These are phyloP conservation scores for Capillidium rhysosporum DNA, from an alignment of 371 early-diverging fungal genomes.

Conservation along the genomic window DNA sequence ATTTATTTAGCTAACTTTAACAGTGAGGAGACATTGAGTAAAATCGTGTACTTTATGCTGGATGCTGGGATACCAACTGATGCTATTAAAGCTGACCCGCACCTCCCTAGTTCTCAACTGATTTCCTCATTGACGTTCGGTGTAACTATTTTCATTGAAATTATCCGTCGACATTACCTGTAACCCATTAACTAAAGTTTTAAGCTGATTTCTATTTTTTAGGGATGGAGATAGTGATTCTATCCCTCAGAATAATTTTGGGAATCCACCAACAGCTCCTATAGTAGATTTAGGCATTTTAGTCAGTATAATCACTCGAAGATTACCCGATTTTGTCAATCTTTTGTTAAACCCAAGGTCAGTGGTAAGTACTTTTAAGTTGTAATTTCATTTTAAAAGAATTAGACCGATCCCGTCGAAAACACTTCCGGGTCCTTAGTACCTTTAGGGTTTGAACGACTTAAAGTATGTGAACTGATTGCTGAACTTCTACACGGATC, in stretches of 20 bases:
- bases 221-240: neutral
- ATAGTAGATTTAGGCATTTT: conserved; percentile 5
- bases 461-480: conserved; percentile 86
- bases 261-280: neutral
- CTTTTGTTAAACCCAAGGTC: conserved; percentile 25
- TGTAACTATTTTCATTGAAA: conserved; percentile 83
- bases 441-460: conserved; percentile 80
- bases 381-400: neutral
- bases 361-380: neutral
- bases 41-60: conserved; percentile 71
- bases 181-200: conserved; percentile 12
- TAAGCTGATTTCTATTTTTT: neutral
- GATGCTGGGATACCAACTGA: conserved; percentile 51
- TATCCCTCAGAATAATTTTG: neutral
- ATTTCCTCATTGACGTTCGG: conserved; percentile 67
- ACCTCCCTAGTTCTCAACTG: neutral
- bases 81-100: conserved; percentile 12
- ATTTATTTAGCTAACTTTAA: neutral
- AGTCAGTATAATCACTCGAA: conserved; percentile 1
- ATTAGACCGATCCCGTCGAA: conserved; percentile 9
- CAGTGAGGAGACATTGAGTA: conserved; percentile 38
- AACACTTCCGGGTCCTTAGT: conserved; percentile 40
- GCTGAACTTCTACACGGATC: conserved; percentile 83
- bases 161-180: conserved; percentile 82
- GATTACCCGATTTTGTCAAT: neutral